phyloP scores from a whole-genome alignment of 257 asterid species.

The Anisodus tanguticus region DNA sequence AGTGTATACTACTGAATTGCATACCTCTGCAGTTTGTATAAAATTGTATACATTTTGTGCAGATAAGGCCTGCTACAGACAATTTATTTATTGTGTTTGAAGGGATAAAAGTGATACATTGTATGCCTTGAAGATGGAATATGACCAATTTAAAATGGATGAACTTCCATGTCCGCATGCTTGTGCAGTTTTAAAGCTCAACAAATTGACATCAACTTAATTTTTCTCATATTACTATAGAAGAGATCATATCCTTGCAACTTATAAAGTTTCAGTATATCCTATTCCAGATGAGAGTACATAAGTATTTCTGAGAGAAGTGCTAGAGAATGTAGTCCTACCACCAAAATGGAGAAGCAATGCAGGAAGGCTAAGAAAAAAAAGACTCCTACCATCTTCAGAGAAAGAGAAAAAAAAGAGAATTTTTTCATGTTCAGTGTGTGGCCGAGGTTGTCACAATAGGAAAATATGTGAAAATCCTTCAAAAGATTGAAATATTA shows the following conservation, averaged over 20 bases:
- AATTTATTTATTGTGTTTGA: neutral
- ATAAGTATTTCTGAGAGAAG: neutral
- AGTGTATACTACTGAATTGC: neutral
- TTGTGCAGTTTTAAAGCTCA: neutral
- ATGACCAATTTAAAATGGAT: neutral
- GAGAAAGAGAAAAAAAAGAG: too few relatives aligned
- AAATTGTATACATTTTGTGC: neutral
- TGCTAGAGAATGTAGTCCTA: neutral
- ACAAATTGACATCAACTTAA: rapidly evolving
- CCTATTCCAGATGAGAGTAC: neutral
- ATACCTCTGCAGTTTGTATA: neutral
- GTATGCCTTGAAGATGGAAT: neutral
- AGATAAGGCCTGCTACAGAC: neutral
- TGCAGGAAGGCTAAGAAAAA: neutral
- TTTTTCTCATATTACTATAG: neutral
- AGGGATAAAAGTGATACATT: neutral
- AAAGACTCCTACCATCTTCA: too few relatives aligned
- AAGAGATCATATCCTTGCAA: neutral
- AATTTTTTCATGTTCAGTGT: too few relatives aligned
- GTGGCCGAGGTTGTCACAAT: too few relatives aligned
- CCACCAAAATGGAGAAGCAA: neutral
- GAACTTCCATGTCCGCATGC: neutral
- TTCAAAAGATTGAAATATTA: too few relatives aligned
- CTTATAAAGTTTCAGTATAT: neutral
- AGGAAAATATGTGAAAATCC: too few relatives aligned